These are phyloP conservation scores for Petunia secreta DNA, from an alignment of 257 asterid species.

Conservation along the genomic window DNA sequence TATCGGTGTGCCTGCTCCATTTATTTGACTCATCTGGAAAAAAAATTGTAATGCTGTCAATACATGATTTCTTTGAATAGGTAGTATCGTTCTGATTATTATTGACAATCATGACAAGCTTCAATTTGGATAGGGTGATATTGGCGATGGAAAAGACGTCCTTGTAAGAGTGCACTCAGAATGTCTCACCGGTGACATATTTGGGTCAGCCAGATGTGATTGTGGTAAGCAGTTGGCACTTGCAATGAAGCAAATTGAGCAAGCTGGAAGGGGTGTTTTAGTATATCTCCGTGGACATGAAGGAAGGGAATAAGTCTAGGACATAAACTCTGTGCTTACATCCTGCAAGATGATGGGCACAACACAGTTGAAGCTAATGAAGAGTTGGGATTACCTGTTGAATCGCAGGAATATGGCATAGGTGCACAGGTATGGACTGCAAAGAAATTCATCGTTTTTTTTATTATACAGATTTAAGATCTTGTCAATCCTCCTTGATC, in stretches of 20 bases:
- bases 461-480: neutral
- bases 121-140: slow-evolving; percentile 65
- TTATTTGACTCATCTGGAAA: neutral
- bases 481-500: neutral
- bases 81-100: neutral
- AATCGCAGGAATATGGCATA: slow-evolving; percentile 94
- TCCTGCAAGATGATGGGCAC: slow-evolving; percentile 84
- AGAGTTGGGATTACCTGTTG: slow-evolving; percentile 93
- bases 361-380: slow-evolving; percentile 97
- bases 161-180: slow-evolving; percentile 96
- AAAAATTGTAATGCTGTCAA: neutral
- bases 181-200: slow-evolving; percentile 96
- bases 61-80: neutral
- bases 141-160: slow-evolving; percentile 86
- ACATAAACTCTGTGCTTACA: slow-evolving; percentile 94
- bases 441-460: neutral
- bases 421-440: slow-evolving; percentile 85
- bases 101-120: slow-evolving; percentile 17
- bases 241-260: slow-evolving; percentile 94
- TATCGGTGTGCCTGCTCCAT: neutral
- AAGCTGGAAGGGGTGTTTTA: slow-evolving; percentile 84
- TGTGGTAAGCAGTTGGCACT: slow-evolving; percentile 90
- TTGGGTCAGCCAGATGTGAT: slow-evolving; percentile 96
- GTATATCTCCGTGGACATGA: slow-evolving; percentile 97
- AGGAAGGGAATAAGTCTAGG: slow-evolving; percentile 98